Conservation (phyloP, 106 monocot genomes). For the Platanthera zijinensis region DNA sequence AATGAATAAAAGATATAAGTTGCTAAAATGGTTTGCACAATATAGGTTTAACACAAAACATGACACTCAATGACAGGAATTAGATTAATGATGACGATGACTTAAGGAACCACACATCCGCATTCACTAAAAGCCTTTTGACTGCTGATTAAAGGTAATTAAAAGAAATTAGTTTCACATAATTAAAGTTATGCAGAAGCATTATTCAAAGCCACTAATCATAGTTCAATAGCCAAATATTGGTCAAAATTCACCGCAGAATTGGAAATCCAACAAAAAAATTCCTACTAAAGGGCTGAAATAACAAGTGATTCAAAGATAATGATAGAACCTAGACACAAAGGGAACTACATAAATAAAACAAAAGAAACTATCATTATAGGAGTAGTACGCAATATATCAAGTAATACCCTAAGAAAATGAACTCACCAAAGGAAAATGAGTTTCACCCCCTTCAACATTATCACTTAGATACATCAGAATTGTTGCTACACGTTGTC, state of each 20-base stretch:
- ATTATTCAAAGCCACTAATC: neutral
- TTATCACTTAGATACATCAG: conserved; percentile 69
- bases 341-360: neutral
- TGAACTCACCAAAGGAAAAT: conserved; percentile 58
- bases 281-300: neutral
- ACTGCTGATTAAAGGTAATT: neutral
- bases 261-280: neutral
- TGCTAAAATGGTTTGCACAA: too few relatives aligned
- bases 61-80: too few relatives aligned
- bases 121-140: neutral
- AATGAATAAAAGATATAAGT: too few relatives aligned
- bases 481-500: conserved; percentile 66
- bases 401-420: neutral
- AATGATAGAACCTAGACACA: neutral
- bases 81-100: neutral
- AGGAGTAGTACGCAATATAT: neutral
- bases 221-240: neutral
- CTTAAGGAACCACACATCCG: neutral
- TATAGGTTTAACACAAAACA: too few relatives aligned
- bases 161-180: neutral
- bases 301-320: conserved; percentile 1
- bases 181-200: neutral
- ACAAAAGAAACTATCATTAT: neutral
- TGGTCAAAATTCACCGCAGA: neutral
- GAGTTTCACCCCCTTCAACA: conserved; percentile 75